Conservation (phyloP, 75 land plant genomes). For the Pinus albicaulis region DNA sequence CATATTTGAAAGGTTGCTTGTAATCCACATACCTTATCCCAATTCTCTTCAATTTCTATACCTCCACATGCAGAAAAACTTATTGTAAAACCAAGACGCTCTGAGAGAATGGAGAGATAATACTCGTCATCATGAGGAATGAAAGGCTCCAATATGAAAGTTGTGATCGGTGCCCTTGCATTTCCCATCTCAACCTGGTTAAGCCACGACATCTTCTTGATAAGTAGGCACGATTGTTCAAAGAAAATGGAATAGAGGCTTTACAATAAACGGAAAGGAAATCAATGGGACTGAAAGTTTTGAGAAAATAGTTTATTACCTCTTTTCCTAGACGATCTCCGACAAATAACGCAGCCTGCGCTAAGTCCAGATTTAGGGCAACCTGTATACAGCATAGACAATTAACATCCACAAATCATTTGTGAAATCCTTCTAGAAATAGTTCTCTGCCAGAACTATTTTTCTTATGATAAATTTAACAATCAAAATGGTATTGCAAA, state of each 20-base stretch:
- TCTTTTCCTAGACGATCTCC: conserved; percentile 69
- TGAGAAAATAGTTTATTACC: conserved; percentile 23
- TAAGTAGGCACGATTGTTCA: too few relatives aligned
- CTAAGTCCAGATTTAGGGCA: conserved; percentile 70
- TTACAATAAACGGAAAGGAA: neutral
- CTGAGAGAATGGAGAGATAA: conserved; percentile 72
- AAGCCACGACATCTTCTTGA: neutral
- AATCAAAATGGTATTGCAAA: neutral
- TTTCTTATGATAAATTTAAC: neutral
- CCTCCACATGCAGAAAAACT: conserved; percentile 94
- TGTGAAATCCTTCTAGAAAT: neutral
- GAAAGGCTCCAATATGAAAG: conserved; percentile 87
- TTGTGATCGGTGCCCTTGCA: conserved; percentile 80
- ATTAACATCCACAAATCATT: neutral
- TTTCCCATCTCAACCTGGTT: conserved; percentile 82
- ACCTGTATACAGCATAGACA: conserved; percentile 25
- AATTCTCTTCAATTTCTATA: conserved; percentile 88
- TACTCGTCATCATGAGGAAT: conserved; percentile 77
- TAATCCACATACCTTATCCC: conserved; percentile 67
- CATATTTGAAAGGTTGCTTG: neutral
- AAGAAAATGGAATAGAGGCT: neutral
- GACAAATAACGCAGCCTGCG: conserved; percentile 71
- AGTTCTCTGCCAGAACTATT: neutral
- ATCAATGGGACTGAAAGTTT: neutral
- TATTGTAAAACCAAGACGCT: conserved; percentile 67